Conservation (phyloP, 2,329 filamentous ascomycete genomes). For the Mollisiaceae sp. region DNA sequence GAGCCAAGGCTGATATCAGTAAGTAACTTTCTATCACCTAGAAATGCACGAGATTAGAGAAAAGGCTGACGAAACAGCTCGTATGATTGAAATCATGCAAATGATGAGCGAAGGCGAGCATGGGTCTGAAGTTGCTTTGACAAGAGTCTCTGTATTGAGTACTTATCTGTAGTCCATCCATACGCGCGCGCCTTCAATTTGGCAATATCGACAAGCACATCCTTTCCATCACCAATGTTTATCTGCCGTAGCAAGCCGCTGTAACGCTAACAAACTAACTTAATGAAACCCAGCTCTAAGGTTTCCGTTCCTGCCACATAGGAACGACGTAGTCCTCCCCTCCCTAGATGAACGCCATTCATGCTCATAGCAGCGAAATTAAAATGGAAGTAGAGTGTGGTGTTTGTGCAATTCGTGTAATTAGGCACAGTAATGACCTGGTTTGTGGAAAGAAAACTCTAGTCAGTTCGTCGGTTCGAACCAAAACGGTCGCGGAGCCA, state of each 20-base stretch:
- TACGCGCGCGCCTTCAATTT: not conserved
- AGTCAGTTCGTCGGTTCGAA: constrained; percentile 29
- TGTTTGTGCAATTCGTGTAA: constrained; percentile 4
- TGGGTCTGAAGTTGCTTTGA: constrained; percentile 63
- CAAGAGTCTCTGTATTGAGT: constrained; percentile 62
- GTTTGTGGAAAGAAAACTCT: constrained; percentile 11
- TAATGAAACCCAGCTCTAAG: constrained; percentile 13
- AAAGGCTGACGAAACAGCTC: constrained; percentile 45
- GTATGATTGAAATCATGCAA: constrained; percentile 69
- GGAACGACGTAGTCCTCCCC: not conserved
- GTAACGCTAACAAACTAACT: not conserved
- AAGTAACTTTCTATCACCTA: constrained; percentile 41
- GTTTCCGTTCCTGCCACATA: not conserved
- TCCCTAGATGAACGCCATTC: constrained; percentile 15
- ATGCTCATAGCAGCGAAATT: constrained; percentile 20
- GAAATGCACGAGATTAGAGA: not conserved
- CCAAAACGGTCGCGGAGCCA: constrained; percentile 39
- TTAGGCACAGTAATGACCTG: not conserved
- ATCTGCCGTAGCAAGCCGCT: not conserved
- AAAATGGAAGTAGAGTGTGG: constrained; percentile 12
- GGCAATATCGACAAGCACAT: constrained; percentile 8
- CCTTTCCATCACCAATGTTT: not conserved
- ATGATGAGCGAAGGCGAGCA: constrained; percentile 60
- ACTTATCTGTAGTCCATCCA: constrained; percentile 47
- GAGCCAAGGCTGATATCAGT: constrained; percentile 66